A percentile compares a stretch with the other conserved stretches of the same genome.
Conservation (phyloP, 805 yeast species). For the Kluyveromyces wickerhamii region DNA sequence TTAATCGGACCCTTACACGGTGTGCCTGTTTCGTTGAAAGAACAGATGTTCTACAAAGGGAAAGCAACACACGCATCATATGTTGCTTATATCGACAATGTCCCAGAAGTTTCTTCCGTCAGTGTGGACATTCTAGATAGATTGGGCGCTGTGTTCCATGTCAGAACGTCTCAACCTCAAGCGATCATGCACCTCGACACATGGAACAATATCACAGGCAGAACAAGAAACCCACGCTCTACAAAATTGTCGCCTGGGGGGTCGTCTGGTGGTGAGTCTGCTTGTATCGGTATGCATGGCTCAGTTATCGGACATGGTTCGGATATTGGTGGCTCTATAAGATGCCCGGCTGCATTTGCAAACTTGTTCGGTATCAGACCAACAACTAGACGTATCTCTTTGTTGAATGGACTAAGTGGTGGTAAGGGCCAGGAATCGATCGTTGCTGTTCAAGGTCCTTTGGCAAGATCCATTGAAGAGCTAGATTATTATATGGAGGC, state of each 20-base stretch:
- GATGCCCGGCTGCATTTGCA: slow-evolving; percentile 60
- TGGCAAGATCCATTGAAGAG: slow-evolving; percentile 58
- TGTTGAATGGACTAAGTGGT: slow-evolving; percentile 37
- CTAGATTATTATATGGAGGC: slow-evolving; percentile 59
- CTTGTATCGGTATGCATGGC: slow-evolving; percentile 49
- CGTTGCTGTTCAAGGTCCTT: slow-evolving; percentile 60
- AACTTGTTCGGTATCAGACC: slow-evolving; percentile 61
- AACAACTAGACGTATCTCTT: slow-evolving; percentile 45
- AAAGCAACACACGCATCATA: slow-evolving; percentile 53
- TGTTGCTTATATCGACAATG: slow-evolving; percentile 43
- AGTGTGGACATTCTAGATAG: slow-evolving; percentile 40
- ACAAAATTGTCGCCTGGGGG: slow-evolving; percentile 58
- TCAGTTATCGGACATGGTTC: slow-evolving; percentile 60
- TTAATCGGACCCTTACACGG: slow-evolving; percentile 64
- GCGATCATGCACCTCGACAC: slow-evolving; percentile 63
- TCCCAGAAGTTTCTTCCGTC: slow-evolving; percentile 39
- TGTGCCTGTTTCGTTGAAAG: slow-evolving; percentile 59
- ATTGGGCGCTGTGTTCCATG: slow-evolving; percentile 55
- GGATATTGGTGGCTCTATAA: slow-evolving; percentile 65
- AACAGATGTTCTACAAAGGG: slow-evolving; percentile 49
- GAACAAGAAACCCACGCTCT: slow-evolving; percentile 52
- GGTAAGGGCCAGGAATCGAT: slow-evolving; percentile 61
- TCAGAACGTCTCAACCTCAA: slow-evolving; percentile 64
- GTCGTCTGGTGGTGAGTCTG: slow-evolving; percentile 70
- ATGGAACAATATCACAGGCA: slow-evolving; percentile 50